phyloP scores from a whole-genome alignment of 2,329 filamentous ascomycete species.

The Talaromyces islandicus region DNA sequence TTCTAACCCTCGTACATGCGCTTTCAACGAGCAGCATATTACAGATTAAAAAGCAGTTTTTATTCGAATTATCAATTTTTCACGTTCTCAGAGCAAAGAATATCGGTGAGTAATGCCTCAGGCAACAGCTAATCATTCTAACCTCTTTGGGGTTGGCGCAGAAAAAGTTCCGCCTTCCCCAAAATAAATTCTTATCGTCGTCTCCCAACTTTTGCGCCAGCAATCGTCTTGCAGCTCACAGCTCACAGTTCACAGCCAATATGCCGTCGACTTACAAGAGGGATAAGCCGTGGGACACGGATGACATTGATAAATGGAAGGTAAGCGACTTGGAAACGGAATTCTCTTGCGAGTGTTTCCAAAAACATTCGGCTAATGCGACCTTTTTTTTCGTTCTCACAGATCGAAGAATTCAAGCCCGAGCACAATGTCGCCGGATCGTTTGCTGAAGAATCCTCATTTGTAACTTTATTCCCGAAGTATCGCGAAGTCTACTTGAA shows the following conservation, averaged over 20 bases:
- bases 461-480: constrained; percentile 79
- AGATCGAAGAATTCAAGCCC: constrained; percentile 76
- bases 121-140: neutral
- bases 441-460: constrained; percentile 89
- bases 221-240: neutral
- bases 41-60: neutral
- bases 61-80: neutral
- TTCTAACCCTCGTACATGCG: neutral
- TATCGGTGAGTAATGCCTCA: neutral
- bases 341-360: neutral
- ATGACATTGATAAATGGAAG: constrained; percentile 97
- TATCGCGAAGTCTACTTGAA: constrained; percentile 93
- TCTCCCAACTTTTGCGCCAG: neutral
- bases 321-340: constrained; percentile 33
- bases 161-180: constrained; percentile 7
- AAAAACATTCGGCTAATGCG: neutral
- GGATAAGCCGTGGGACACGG: constrained; percentile 92
- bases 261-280: constrained; percentile 89
- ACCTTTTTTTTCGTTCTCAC: constrained; percentile 3
- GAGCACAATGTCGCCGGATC: constrained; percentile 80
- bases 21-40: neutral
- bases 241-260: constrained; percentile 16
- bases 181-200: constrained; percentile 5
- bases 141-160: neutral
- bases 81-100: neutral